These are phyloP conservation scores for Arctostaphylos glauca DNA, from an alignment of 148 eudicot genomes.

Conservation along the genomic window DNA sequence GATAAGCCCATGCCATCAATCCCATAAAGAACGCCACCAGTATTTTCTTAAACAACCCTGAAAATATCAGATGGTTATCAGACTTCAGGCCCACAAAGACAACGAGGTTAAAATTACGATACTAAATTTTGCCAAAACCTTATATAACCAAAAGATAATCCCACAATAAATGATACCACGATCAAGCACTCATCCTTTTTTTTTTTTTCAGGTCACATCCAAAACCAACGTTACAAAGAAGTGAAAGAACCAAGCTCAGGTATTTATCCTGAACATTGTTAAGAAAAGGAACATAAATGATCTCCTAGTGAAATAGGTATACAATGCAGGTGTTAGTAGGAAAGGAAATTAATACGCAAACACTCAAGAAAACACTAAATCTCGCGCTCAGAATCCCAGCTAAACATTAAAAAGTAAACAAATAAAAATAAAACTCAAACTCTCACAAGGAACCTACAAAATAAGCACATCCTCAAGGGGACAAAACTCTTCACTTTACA, in stretches of 20 bases:
- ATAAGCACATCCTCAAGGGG: not conserved
- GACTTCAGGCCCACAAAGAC: not conserved
- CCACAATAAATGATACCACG: not conserved
- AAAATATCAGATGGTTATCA: conserved; percentile 11
- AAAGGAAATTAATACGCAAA: not conserved
- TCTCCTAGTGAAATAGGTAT: not conserved
- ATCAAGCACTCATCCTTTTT: not conserved
- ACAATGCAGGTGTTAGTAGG: not conserved
- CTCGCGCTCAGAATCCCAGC: not conserved
- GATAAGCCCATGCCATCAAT: conserved; percentile 65
- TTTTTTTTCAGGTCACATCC: not conserved
- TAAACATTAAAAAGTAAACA: not conserved
- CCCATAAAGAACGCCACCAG: conserved; percentile 51
- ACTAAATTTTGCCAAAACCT: not conserved
- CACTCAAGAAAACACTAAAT: not conserved
- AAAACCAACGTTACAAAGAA: not conserved
- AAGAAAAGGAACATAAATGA: not conserved
- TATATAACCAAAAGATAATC: not conserved
- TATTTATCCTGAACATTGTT: not conserved
- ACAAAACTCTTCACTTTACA: not conserved
- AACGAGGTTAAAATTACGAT: not conserved
- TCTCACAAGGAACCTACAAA: not conserved
- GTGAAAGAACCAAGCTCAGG: not conserved
- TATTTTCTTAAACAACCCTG: conserved; percentile 67
- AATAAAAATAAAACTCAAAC: not conserved